phyloP scores from a whole-genome alignment of 495 filamentous ascomycete species.

The Chaetomium cochliodes region DNA sequence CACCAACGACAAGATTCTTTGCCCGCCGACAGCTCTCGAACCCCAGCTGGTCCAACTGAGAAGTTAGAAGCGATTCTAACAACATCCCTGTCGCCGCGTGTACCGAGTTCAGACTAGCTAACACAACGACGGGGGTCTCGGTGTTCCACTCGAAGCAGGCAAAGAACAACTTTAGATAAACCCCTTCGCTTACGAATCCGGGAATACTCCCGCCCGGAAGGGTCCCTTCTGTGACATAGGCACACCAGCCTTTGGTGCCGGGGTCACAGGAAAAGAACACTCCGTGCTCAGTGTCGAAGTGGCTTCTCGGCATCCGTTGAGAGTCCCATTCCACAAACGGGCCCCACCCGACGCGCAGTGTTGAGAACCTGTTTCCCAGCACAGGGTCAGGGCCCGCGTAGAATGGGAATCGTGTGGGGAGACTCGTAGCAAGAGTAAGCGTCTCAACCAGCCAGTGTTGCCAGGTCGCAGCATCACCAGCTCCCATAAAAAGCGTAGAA shows the following conservation, averaged over 20 bases:
- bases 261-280: background rate
- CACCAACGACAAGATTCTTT: background rate
- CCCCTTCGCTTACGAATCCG: background rate
- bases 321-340: rapidly evolving
- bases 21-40: background rate
- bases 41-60: background rate
- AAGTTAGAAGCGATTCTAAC: background rate
- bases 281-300: background rate
- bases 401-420: background rate
- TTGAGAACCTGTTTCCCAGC: background rate
- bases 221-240: background rate
- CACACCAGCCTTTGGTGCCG: background rate
- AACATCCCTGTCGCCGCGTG: background rate
- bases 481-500: background rate
- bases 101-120: background rate
- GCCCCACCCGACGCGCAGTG: background rate
- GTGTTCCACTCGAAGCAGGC: background rate
- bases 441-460: background rate
- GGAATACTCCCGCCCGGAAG: background rate
- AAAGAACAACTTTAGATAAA: background rate
- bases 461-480: background rate
- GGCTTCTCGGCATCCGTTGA: background rate
- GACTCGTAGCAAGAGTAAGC: background rate
- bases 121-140: background rate
- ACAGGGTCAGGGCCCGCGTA: background rate